These are phyloP conservation scores for Yarrowia sp. DNA, from an alignment of 805 yeast species.

Conservation along the genomic window DNA sequence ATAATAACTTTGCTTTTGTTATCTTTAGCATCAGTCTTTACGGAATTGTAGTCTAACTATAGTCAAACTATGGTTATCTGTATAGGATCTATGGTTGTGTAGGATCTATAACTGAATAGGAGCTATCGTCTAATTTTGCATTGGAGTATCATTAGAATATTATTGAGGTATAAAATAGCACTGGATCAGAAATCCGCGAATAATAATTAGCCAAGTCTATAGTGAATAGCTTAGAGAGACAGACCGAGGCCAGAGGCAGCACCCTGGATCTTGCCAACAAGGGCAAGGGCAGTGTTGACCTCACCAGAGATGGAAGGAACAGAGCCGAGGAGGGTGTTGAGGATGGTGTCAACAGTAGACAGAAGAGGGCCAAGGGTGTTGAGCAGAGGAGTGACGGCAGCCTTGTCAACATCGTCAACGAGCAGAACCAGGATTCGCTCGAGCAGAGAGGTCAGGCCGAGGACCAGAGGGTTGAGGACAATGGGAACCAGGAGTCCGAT, in stretches of 20 bases:
- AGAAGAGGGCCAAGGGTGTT: neutral
- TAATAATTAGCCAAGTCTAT: too few relatives aligned
- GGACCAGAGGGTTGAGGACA: neutral
- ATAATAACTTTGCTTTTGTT: too few relatives aligned
- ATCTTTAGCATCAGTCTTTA: too few relatives aligned
- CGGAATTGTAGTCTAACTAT: too few relatives aligned
- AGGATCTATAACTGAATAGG: too few relatives aligned
- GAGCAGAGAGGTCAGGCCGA: neutral
- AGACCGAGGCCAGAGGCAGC: neutral
- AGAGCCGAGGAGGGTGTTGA: neutral
- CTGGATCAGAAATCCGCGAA: too few relatives aligned
- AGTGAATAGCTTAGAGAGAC: neutral
- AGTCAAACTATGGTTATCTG: too few relatives aligned
- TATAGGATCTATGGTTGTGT: too few relatives aligned
- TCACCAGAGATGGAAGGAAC: neutral
- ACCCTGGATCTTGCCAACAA: neutral
- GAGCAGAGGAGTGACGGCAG: neutral
- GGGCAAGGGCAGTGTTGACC: neutral
- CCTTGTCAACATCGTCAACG: constrained; percentile 21
- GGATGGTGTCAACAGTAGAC: neutral
- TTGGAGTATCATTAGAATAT: too few relatives aligned
- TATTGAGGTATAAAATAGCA: too few relatives aligned
- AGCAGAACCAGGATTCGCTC: neutral
- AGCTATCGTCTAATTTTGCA: too few relatives aligned
- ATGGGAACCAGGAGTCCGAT: neutral